Conservation (phyloP, 75 land plant genomes). For the Cryptomeria japonica region DNA sequence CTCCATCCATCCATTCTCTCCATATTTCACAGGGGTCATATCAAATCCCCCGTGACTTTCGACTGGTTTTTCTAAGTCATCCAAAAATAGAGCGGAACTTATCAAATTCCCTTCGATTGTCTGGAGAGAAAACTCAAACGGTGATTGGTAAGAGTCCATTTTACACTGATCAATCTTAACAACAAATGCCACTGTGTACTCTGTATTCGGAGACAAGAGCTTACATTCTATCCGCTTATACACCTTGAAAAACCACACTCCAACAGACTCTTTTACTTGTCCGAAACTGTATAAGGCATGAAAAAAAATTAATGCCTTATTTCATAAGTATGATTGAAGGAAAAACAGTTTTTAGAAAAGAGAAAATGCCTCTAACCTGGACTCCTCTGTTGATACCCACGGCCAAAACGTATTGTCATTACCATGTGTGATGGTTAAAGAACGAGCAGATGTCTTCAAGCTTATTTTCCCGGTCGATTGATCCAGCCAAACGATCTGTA, state of each 20-base stretch:
- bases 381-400: neutral
- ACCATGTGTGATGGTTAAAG: neutral
- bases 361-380: neutral
- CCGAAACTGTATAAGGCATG: neutral
- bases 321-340: neutral
- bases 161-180: neutral
- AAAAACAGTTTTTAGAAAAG: neutral
- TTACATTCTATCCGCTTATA: neutral
- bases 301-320: neutral
- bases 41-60: neutral
- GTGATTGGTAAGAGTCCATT: neutral
- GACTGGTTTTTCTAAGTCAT: neutral
- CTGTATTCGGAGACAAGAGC: neutral
- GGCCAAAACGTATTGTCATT: neutral
- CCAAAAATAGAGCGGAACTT: neutral
- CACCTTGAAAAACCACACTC: neutral
- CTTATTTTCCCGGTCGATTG: neutral
- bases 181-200: neutral
- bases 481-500: neutral
- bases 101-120: neutral
- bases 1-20: neutral
- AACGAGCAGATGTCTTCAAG: neutral
- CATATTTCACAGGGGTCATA: neutral
- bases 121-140: neutral
- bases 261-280: neutral